A percentile compares a stretch with the other conserved stretches of the same genome.
Conservation (phyloP, 2,329 filamentous ascomycete species). For the Dactylonectria estremocensis region DNA sequence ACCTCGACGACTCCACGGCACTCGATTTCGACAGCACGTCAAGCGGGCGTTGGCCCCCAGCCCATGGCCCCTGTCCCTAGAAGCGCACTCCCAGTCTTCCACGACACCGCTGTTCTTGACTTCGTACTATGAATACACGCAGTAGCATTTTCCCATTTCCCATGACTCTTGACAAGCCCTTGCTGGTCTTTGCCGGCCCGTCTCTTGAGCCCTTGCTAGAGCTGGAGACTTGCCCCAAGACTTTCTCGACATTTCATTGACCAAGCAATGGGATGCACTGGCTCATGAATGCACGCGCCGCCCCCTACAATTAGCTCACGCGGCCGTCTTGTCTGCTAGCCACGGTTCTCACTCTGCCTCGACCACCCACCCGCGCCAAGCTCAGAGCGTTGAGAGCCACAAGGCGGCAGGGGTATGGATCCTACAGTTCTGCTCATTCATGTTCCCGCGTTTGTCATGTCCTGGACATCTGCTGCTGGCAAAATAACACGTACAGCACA, state of each 20-base stretch:
- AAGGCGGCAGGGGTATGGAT: conserved; percentile 46
- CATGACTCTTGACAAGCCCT: conserved; percentile 6
- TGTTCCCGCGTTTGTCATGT: conserved; percentile 38
- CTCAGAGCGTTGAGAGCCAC: conserved; percentile 37
- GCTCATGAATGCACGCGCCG: conserved; percentile 29
- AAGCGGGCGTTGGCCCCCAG: conserved; percentile 41
- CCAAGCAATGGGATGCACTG: conserved; percentile 17
- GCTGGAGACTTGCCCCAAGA: not conserved
- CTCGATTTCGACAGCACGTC: conserved; percentile 41
- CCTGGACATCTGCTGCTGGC: conserved; percentile 32
- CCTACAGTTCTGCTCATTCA: conserved; percentile 43
- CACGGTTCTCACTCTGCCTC: conserved; percentile 32
- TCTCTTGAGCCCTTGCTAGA: not conserved
- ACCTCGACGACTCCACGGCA: conserved; percentile 40
- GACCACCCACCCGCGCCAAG: conserved; percentile 40
- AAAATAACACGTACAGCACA: conserved; percentile 9
- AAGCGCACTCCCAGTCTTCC: conserved; percentile 32
- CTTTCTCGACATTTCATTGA: conserved; percentile 1
- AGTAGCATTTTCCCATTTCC: not conserved
- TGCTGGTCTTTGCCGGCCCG: conserved; percentile 10
- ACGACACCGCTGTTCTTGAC: conserved; percentile 29
- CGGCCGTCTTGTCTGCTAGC: conserved; percentile 31
- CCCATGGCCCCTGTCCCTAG: conserved; percentile 19
- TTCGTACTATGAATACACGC: too few relatives aligned
- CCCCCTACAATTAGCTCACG: conserved; percentile 35